Percentiles rank a stretch among this genome's conserved stretches.
phyloP scores from a whole-genome alignment of 257 asterid genomes.

The Solanum clarkiae region DNA sequence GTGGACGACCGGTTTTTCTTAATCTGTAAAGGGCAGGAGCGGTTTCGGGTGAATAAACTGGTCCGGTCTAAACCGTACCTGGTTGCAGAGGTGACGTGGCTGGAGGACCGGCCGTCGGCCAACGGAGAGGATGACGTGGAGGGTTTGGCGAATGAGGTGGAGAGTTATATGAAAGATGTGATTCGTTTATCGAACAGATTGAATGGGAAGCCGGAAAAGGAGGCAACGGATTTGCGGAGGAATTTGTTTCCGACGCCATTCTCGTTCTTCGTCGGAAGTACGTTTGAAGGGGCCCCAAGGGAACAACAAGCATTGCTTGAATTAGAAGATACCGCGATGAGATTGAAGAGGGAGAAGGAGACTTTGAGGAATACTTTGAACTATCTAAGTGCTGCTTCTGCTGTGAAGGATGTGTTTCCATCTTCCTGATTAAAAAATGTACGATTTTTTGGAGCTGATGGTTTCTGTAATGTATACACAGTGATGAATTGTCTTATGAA shows the following conservation, averaged over 20 bases:
- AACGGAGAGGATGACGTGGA: slow-evolving; percentile 57
- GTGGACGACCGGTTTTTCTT: slow-evolving; percentile 87
- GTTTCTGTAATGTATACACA: neutral
- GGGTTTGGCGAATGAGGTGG: slow-evolving; percentile 60
- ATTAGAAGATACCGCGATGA: slow-evolving; percentile 76
- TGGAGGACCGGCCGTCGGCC: slow-evolving; percentile 84
- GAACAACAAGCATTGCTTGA: slow-evolving; percentile 98
- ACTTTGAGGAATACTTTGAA: slow-evolving; percentile 86
- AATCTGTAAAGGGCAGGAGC: slow-evolving; percentile 92
- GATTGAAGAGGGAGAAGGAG: slow-evolving; percentile 93
- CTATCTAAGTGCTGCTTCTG: slow-evolving; percentile 89
- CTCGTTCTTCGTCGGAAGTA: slow-evolving; percentile 85
- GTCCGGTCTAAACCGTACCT: slow-evolving; percentile 78
- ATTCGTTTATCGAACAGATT: slow-evolving; percentile 74
- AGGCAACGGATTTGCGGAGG: slow-evolving; percentile 68
- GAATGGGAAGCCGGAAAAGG: slow-evolving; percentile 78
- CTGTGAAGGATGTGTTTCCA: slow-evolving; percentile 92
- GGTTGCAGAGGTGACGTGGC: slow-evolving; percentile 92
- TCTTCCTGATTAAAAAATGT: slow-evolving; percentile 28
- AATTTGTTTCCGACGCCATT: slow-evolving; percentile 90
- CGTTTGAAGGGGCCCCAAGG: slow-evolving; percentile 90
- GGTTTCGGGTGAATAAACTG: slow-evolving; percentile 64
- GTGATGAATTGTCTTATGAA: neutral
- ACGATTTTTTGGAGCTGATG: neutral
- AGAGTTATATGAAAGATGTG: slow-evolving; percentile 77